Conservation (phyloP, 2,329 filamentous ascomycete genomes). For the Aspergillus sp. region DNA sequence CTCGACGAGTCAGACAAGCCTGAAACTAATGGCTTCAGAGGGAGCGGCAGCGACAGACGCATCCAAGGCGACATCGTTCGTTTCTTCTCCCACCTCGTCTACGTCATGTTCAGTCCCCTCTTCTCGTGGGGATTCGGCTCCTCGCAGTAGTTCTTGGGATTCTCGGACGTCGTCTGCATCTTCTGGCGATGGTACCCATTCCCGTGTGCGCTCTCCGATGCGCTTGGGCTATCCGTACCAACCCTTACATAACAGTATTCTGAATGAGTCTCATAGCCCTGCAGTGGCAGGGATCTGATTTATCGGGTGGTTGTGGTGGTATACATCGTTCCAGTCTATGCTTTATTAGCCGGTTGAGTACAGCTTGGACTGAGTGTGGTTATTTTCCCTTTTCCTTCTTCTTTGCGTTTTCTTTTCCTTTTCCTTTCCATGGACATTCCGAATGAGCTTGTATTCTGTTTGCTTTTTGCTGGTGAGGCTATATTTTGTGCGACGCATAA, state of each 20-base stretch:
- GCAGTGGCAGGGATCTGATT: slow-evolving; percentile 31
- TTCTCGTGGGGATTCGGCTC: slow-evolving; percentile 15
- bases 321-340: no score
- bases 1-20: slow-evolving; percentile 15
- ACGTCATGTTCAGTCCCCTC: slow-evolving; percentile 16
- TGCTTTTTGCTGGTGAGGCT: not conserved
- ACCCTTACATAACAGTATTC: slow-evolving; percentile 35
- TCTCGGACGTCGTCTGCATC: slow-evolving; percentile 37
- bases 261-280: slow-evolving; percentile 40
- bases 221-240: slow-evolving; percentile 38
- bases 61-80: no score
- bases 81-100: slow-evolving; percentile 4
- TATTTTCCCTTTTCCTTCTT: no score
- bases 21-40: slow-evolving; percentile 7
- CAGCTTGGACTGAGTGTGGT: no score
- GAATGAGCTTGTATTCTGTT: no score
- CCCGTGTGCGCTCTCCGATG: slow-evolving; percentile 22
- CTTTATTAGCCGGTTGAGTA: no score
- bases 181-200: slow-evolving; percentile 21
- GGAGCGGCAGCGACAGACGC: no score
- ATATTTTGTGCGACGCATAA: slow-evolving; percentile 25
- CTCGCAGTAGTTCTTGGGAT: slow-evolving; percentile 14
- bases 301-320: no score
- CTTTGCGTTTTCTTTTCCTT: no score
- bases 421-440: no score